phyloP scores from a whole-genome alignment of 176 grass and related monocot species.

The Rhynchospora breviuscula region DNA sequence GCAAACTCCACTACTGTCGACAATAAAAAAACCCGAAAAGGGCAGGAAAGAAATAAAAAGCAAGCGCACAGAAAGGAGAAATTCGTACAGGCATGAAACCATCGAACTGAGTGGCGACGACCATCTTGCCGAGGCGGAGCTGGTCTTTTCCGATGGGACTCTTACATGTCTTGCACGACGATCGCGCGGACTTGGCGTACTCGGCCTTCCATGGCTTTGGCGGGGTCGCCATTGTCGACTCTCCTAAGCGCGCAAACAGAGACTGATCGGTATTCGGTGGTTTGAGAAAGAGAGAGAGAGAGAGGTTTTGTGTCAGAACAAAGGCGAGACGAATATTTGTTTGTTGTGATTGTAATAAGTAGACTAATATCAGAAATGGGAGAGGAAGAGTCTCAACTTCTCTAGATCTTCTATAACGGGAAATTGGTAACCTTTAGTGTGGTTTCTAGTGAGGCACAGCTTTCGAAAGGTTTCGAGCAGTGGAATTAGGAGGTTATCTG shows the following conservation, averaged over 20 bases:
- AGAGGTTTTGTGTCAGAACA: neutral
- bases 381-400: neutral
- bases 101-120: slow-evolving; percentile 81
- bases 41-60: neutral
- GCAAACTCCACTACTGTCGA: neutral
- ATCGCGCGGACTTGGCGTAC: slow-evolving; percentile 87
- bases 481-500: neutral
- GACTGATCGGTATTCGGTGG: neutral
- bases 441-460: neutral
- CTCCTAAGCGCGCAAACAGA: neutral
- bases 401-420: neutral
- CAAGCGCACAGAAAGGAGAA: neutral
- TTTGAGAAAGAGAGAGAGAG: neutral
- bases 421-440: neutral
- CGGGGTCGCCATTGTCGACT: slow-evolving; percentile 50
- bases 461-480: neutral
- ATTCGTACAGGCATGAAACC: slow-evolving; percentile 83
- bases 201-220: slow-evolving; percentile 81
- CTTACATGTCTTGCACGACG: slow-evolving; percentile 89
- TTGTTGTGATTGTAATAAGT: neutral
- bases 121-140: slow-evolving; percentile 90
- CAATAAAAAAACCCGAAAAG: neutral
- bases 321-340: neutral
- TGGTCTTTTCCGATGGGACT: slow-evolving; percentile 71
- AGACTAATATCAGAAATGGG: too few species aligned